Evolutionary conservation across 768 basidiomycete genomes (phyloP), one percentile per base, ranked within the genome.

Genomic region (Podaxis mareebaensis): DNA sequence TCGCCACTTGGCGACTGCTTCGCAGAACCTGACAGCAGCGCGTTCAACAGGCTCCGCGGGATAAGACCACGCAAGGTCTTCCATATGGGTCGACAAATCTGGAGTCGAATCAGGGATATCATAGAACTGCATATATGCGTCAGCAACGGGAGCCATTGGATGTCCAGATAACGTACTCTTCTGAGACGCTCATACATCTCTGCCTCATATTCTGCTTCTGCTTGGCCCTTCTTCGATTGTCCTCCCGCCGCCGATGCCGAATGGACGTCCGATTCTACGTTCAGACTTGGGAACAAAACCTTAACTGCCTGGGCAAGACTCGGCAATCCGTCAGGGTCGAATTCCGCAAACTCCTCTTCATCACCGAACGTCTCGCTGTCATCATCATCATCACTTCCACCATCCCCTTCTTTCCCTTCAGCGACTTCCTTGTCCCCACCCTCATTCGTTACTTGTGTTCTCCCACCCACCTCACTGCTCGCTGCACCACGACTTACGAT

Each of bases 21-120:
- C 92, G 69, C 88, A 92, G 69, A 91, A 95, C 55, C 91, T 79
- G 4, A 92, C 79, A 0, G 90, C 86, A 30, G 89, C 87, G 20
- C 91, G 82, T 69, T 95, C 92, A 15, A 93, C 84, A 22, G 91
- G 88, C 68, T 94, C 91, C 1, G 89, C 87, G 33, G 93, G 91
- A 71, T 88, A 94, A 67, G 86, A 85, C 85, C 88, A 89, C 1
- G 91, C 90, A 3, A 91, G 77, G 67, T 87, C 82, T 70, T 92
- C 90, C 85, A 93, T 86, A 67, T 93, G 91, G 1, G 88, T 90
- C 3, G 89, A 84, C 24, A 93, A 79, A 71, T 93, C 91, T 0
- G 88, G 88, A 0, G 89, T 89, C 17, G 85, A 80, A 5, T 79
- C 74, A 8, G 91, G 90, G 55, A 94, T 85, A 58, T 89, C 87